Evolutionary conservation across 202 grass and related monocot genomes (phyloP).

Genomic region (Carex arenaria): DNA sequence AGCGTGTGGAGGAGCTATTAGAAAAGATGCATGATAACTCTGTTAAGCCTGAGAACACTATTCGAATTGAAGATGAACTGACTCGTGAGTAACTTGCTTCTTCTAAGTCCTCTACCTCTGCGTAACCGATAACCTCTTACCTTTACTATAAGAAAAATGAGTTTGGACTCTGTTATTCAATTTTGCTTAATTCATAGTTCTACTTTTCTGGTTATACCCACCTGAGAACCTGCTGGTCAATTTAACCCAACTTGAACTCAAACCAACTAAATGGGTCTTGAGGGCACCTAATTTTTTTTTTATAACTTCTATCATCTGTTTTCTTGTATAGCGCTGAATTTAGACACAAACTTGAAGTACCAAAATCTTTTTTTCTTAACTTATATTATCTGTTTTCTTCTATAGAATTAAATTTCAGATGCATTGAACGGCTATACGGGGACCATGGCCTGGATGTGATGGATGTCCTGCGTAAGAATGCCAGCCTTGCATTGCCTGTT

Average conservation of each 20-base stretch:
- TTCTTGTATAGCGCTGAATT: constrained; percentile 7
- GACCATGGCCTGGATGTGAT: constrained; percentile 72
- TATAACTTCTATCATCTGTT: not conserved
- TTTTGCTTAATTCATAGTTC: not conserved
- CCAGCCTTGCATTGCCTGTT: constrained; percentile 57
- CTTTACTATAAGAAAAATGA: not conserved
- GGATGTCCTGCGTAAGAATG: constrained; percentile 71
- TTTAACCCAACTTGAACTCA: not conserved
- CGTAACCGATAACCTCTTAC: not conserved
- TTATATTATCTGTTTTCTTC: constrained; percentile 22
- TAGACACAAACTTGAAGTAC: not conserved
- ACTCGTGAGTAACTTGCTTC: constrained; percentile 44
- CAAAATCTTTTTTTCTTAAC: constrained; percentile 4
- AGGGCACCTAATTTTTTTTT: not conserved
- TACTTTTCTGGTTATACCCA: not conserved
- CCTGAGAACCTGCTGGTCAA: not conserved
- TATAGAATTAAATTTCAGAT: constrained; percentile 65
- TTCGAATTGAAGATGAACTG: constrained; percentile 53
- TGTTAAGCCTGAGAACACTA: constrained; percentile 48
- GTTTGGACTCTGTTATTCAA: not conserved
- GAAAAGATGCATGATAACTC: constrained; percentile 66
- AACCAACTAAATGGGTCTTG: not conserved
- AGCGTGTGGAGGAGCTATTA: constrained; percentile 58
- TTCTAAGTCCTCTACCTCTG: not conserved
- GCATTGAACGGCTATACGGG: constrained; percentile 69